Percentiles rank a stretch among this genome's conserved stretches.
phyloP scores from a whole-genome alignment of 139 green algal genomes.

The Chlamydomonas sp. region DNA sequence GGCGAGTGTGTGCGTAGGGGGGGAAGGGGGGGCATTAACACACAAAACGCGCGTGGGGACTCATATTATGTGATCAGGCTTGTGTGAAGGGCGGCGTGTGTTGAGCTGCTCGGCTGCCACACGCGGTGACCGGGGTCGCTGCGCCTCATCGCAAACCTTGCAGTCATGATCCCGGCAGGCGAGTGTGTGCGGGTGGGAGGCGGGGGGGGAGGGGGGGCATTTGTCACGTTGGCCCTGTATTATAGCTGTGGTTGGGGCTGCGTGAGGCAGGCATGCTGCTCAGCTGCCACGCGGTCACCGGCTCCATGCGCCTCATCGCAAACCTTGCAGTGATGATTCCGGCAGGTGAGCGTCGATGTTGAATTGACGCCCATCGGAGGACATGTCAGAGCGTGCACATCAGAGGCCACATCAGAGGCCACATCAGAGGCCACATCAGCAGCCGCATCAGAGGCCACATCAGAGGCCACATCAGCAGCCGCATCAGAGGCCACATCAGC shows the following conservation, averaged over 20 bases:
- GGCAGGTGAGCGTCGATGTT: slow-evolving; percentile 25
- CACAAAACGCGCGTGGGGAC: no score
- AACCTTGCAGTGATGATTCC: slow-evolving; percentile 31
- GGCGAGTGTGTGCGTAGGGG: slow-evolving; percentile 17
- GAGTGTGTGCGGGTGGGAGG: not conserved
- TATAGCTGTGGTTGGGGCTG: no score
- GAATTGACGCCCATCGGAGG: no score
- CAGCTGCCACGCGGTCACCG: slow-evolving; percentile 21
- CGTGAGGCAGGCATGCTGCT: slow-evolving; percentile 26
- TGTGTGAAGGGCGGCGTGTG: no score
- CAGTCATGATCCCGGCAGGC: slow-evolving; percentile 29
- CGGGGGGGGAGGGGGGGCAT: not conserved
- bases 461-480: no score
- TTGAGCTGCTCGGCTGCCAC: slow-evolving; percentile 24
- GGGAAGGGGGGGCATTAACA: not conserved
- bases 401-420: no score
- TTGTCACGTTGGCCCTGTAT: no score
- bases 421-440: no score
- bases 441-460: no score
- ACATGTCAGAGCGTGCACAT: no score
- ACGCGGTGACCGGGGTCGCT: slow-evolving; percentile 18
- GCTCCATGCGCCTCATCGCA: slow-evolving; percentile 21
- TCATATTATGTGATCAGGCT: no score
- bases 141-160: slow-evolving; percentile 28
- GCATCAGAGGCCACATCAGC: no score